A percentile compares a stretch with the other conserved stretches of the same genome.
These are phyloP conservation scores for Xylariaceae sp. DNA, from an alignment of 2,329 filamentous ascomycete species.

Conservation along the genomic window DNA sequence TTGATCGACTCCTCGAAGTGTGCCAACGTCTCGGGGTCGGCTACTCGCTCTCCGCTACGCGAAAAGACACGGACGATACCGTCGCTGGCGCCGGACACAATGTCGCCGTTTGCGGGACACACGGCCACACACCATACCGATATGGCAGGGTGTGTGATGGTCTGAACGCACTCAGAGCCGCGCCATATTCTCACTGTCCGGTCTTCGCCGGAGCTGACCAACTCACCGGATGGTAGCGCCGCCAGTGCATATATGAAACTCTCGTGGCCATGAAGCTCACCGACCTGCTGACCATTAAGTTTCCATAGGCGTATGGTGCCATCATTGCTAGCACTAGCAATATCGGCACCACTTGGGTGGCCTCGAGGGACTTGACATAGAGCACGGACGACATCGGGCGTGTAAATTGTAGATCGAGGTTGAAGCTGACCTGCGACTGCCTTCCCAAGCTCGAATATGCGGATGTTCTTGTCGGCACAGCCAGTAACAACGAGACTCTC, in stretches of 20 bases:
- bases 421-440: constrained; percentile 62
- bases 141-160: constrained; percentile 95
- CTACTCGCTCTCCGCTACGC: constrained; percentile 70
- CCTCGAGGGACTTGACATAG: constrained; percentile 78
- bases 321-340: constrained; percentile 94
- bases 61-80: constrained; percentile 85
- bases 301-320: constrained; percentile 88
- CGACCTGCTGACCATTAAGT: constrained; percentile 75
- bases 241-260: constrained; percentile 92
- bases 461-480: constrained; percentile 87
- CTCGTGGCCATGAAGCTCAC: constrained; percentile 84
- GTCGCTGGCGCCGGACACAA: constrained; percentile 93
- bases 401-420: constrained; percentile 61
- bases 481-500: constrained; percentile 84
- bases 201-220: constrained; percentile 92
- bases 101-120: constrained; percentile 82
- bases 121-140: constrained; percentile 95
- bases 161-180: constrained; percentile 83
- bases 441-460: constrained; percentile 76
- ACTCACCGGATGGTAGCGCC: constrained; percentile 78
- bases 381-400: constrained; percentile 85
- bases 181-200: constrained; percentile 92
- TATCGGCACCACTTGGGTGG: constrained; percentile 84
- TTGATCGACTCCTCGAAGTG: constrained; percentile 84
- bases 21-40: constrained; percentile 69